phyloP scores from a whole-genome alignment of 2,329 filamentous ascomycete species.

The Thyridium curvatum region DNA sequence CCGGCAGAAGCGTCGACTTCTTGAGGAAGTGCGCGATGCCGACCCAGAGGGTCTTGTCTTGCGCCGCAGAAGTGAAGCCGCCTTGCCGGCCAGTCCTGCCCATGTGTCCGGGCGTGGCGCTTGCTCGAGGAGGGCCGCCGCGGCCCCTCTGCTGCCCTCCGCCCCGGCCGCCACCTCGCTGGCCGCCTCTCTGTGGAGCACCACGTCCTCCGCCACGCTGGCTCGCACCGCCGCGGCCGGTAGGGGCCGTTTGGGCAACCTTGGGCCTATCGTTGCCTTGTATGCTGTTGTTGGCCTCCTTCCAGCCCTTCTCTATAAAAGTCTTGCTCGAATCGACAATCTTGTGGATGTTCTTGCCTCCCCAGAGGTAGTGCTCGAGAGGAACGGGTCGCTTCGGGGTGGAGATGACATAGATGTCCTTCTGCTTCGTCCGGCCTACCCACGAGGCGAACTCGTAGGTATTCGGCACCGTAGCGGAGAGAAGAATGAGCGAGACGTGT shows the following conservation, averaged over 20 bases:
- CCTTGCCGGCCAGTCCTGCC: constrained; percentile 79
- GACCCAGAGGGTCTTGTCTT: constrained; percentile 96
- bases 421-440: constrained; percentile 97
- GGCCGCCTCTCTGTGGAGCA: constrained; percentile 41
- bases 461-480: constrained; percentile 95
- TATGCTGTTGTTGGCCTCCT: constrained; percentile 78
- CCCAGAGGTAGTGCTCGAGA: constrained; percentile 94
- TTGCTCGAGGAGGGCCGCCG: constrained; percentile 51
- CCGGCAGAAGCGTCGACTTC: constrained; percentile 80
- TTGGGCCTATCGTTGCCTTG: constrained; percentile 76
- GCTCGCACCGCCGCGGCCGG: constrained; percentile 23
- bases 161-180: constrained; percentile 41
- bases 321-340: constrained; percentile 91
- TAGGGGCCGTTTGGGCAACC: constrained; percentile 30
- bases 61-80: constrained; percentile 80
- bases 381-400: constrained; percentile 93
- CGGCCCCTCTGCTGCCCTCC: constrained; percentile 42
- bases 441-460: constrained; percentile 97
- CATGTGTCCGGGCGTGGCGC: constrained; percentile 73
- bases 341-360: constrained; percentile 84
- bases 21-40: constrained; percentile 87
- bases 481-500: constrained; percentile 88
- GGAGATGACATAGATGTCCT: constrained; percentile 98
- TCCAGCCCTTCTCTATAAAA: constrained; percentile 91
- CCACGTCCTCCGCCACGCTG: constrained; percentile 32